Evolutionary conservation across 257 asterid genomes (phyloP), one percentile per base, ranked within the genome.

Genomic region (Echium plantagineum): DNA sequence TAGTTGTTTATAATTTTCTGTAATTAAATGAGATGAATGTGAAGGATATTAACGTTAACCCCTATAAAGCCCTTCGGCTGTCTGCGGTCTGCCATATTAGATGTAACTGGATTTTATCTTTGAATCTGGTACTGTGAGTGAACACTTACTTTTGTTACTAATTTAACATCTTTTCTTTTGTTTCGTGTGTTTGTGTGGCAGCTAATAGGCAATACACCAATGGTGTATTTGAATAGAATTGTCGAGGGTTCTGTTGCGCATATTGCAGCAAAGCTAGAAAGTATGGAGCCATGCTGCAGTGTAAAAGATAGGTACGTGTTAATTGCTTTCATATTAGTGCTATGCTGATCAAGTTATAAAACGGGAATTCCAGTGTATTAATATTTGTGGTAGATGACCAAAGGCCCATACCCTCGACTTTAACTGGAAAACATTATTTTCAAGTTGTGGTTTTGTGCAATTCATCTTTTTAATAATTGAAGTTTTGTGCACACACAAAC

Each of bases 211-310:
- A 91, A 83, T 64, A 91, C 96, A 57, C 98, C 96, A 13, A 91
- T 91, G 98, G 98, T 91, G 66, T 91, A 83, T 87, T 77, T 91
- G 82, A 91, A 87, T 66, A 87, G 54, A 9, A 67, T 87, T 15
- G 88, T 78, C 54, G 79, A 90, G 76, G 96, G 95, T 26, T 83
- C 90, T 72, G 94, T 80, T 58, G 96, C 98, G 30, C 86, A 87
- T 71, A 78, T 87, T 58, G 94, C 96, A 54, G 95, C 98, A 48
- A 91, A 87, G 77, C 96, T 91, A 61, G 98, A 91, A 75, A 83
- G 82, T 59, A 91, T 91, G 98, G 98, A 91, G 80, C 96, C 98
- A 28, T 91, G 98, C 61, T 83, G 98, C 83, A 91, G 96, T 62
- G 98, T 87, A 66, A 91, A 87, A 82, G 98, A 91, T 64, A 91